phyloP scores from a whole-genome alignment of 139 green algal genomes.

The Chlorella vulgaris region DNA sequence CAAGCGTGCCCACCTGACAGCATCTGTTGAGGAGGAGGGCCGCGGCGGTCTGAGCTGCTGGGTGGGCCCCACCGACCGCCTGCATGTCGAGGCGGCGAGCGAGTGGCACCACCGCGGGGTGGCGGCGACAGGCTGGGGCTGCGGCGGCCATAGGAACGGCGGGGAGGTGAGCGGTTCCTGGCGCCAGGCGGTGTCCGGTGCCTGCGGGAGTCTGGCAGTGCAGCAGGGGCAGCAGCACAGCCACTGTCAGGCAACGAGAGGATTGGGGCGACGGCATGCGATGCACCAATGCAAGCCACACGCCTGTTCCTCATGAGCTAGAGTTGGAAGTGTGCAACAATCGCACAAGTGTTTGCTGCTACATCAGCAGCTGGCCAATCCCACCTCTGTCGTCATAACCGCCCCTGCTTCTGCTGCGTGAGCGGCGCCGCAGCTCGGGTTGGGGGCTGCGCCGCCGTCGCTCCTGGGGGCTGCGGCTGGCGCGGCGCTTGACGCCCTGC shows the following conservation, averaged over 20 bases:
- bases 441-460: background rate
- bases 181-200: background rate
- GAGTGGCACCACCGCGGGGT: background rate
- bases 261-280: too few species aligned
- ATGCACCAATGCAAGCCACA: background rate
- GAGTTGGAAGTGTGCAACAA: too few species aligned
- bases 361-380: too few species aligned
- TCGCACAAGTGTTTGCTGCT: too few species aligned
- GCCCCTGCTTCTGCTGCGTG: slow-evolving; percentile 4
- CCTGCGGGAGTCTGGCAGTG: slow-evolving; percentile 5
- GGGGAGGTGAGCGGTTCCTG: background rate
- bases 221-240: too few species aligned
- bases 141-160: background rate
- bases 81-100: background rate
- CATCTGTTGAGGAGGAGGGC: too few species aligned
- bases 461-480: background rate
- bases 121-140: slow-evolving; percentile 5
- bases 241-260: background rate
- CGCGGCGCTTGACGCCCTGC: background rate
- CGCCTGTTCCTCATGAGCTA: background rate
- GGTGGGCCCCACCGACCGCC: too few species aligned
- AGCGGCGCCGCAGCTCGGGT: background rate
- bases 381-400: background rate
- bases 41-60: too few species aligned
- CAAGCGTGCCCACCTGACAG: too few species aligned